phyloP scores from a whole-genome alignment of 2,329 filamentous ascomycete genomes.

The Beauveria australis region DNA sequence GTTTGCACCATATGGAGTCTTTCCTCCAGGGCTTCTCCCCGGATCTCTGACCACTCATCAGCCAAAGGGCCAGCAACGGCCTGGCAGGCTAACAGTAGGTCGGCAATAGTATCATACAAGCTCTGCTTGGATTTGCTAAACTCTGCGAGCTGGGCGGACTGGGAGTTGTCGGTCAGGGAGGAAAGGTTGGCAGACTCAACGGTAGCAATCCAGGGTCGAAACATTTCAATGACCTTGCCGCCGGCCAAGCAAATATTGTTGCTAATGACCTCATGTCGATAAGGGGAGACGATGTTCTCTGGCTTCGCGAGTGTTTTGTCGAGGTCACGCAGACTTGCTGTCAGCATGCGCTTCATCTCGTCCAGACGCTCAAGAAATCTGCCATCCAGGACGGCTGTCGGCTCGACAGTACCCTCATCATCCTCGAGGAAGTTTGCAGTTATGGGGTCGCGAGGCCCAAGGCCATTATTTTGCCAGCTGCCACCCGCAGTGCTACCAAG shows the following conservation, averaged over 20 bases:
- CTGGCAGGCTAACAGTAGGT: conserved; percentile 81
- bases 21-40: conserved; percentile 81
- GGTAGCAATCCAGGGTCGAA: conserved; percentile 80
- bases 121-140: conserved; percentile 89
- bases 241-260: conserved; percentile 75
- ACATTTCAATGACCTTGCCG: conserved; percentile 75
- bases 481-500: conserved; percentile 76
- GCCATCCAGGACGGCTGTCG: conserved; percentile 64
- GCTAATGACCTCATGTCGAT: conserved; percentile 70
- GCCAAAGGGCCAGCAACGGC: conserved; percentile 83
- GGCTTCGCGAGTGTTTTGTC: conserved; percentile 73
- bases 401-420: conserved; percentile 63
- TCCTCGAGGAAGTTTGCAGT: conserved; percentile 83
- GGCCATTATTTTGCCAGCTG: conserved; percentile 72
- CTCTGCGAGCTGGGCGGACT: conserved; percentile 78
- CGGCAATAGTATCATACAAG: conserved; percentile 86
- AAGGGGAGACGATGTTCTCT: conserved; percentile 73
- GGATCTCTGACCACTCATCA: conserved; percentile 93
- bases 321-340: conserved; percentile 77
- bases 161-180: conserved; percentile 65
- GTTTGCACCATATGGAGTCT: conserved; percentile 72
- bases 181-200: conserved; percentile 90
- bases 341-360: conserved; percentile 74
- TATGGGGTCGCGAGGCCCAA: conserved; percentile 59
- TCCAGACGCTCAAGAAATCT: conserved; percentile 76